Conservation (phyloP, 2,329 filamentous ascomycete species). For the Orbilia oligospora region DNA sequence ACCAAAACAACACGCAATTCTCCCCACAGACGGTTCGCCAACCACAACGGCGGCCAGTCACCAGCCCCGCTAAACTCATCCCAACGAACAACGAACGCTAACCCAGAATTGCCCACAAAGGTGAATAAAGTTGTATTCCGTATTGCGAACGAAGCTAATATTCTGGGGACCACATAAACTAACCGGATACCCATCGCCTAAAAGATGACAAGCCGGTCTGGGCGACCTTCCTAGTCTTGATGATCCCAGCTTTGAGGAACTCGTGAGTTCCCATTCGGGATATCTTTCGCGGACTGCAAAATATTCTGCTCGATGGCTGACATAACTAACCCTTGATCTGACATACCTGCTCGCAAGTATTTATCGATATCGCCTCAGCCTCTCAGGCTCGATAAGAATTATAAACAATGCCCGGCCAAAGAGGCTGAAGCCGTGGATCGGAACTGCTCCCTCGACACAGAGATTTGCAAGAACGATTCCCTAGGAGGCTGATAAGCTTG, state of each 20-base stretch:
- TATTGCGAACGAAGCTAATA: background rate
- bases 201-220: conserved; percentile 16
- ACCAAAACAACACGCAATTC: conserved; percentile 39
- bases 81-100: background rate
- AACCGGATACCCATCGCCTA: conserved; percentile 8
- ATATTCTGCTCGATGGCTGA: conserved; percentile 38
- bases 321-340: conserved; percentile 34
- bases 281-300: conserved; percentile 25
- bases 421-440: conserved; percentile 51
- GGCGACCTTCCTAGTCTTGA: conserved; percentile 6
- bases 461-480: conserved; percentile 13
- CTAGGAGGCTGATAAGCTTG: conserved; percentile 58
- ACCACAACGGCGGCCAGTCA: conserved; percentile 1
- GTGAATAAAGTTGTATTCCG: background rate
- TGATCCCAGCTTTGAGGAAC: conserved; percentile 21
- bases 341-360: conserved; percentile 39
- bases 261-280: conserved; percentile 12
- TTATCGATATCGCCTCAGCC: conserved; percentile 55
- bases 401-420: conserved; percentile 18
- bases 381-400: conserved; percentile 30
- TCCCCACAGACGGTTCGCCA: conserved; percentile 9
- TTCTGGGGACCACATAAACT: background rate
- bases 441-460: conserved; percentile 9
- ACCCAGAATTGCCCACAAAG: background rate
- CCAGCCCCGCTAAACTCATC: background rate